Conservation (phyloP, 1,284 basidiomycete genomes). For the Ceratorhiza oryzae-sativae region DNA sequence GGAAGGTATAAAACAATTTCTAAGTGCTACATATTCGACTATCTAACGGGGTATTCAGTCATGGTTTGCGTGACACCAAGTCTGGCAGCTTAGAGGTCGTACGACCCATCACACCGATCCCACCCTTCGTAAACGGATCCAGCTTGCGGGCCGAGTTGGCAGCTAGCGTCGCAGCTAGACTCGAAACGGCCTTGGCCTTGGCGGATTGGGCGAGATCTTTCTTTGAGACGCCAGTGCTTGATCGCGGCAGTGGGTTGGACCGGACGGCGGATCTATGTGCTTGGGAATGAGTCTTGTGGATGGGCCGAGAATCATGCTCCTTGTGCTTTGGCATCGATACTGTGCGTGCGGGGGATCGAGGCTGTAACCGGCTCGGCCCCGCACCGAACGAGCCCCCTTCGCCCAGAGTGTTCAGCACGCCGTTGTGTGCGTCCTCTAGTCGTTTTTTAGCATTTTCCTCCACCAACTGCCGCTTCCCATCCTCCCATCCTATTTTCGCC, state of each 20-base stretch:
- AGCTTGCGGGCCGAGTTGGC: slow-evolving; percentile 34
- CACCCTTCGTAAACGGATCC: slow-evolving; percentile 26
- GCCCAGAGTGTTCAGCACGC: not conserved
- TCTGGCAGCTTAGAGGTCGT: slow-evolving; percentile 8
- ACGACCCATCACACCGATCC: slow-evolving; percentile 26
- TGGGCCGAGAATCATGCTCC: slow-evolving; percentile 8
- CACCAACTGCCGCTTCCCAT: slow-evolving; percentile 47
- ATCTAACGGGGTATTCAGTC: not conserved
- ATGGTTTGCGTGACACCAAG: slow-evolving; percentile 15
- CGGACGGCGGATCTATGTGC: slow-evolving; percentile 20
- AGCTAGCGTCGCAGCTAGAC: slow-evolving; percentile 13
- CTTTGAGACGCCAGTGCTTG: not conserved
- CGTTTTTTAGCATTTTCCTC: slow-evolving; percentile 36
- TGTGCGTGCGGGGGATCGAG: not conserved
- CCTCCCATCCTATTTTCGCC: slow-evolving; percentile 69
- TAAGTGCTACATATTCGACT: slow-evolving; percentile 19
- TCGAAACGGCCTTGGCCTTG: slow-evolving; percentile 33
- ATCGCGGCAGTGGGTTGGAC: not conserved
- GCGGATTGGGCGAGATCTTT: slow-evolving; percentile 19
- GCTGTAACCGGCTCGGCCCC: not conserved
- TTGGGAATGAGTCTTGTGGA: slow-evolving; percentile 26
- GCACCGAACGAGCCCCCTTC: not conserved
- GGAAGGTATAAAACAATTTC: not conserved
- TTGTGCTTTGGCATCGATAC: slow-evolving; percentile 14
- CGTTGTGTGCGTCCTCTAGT: slow-evolving; percentile 29